Conservation (phyloP, 2,329 filamentous ascomycete species). For the Cadophora sp. region DNA sequence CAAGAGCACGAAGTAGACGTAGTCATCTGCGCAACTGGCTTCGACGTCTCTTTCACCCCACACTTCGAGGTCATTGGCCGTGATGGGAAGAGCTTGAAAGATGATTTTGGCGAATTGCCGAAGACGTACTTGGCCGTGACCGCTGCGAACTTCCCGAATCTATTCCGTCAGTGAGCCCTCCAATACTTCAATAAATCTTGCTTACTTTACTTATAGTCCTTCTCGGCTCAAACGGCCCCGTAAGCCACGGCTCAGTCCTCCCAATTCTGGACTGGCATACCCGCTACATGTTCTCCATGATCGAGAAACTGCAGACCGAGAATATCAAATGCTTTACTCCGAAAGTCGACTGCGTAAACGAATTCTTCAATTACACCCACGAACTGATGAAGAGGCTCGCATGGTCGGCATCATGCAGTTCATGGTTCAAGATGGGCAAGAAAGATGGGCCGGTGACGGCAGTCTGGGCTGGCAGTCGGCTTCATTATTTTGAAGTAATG, state of each 20-base stretch:
- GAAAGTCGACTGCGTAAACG: conserved; percentile 46
- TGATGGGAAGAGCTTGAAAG: conserved; percentile 28
- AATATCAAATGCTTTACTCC: conserved; percentile 50
- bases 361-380: conserved; percentile 41
- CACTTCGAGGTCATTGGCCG: conserved; percentile 38
- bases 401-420: conserved; percentile 36
- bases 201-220: conserved; percentile 28
- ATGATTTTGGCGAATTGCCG: conserved; percentile 34
- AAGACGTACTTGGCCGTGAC: conserved; percentile 37
- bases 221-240: conserved; percentile 42
- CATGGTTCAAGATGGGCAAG: conserved; percentile 40
- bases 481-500: conserved; percentile 55
- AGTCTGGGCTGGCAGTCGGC: conserved; percentile 56
- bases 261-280: conserved; percentile 44
- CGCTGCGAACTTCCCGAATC: conserved; percentile 37
- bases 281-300: conserved; percentile 46
- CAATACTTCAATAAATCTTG: conserved; percentile 26
- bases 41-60: conserved; percentile 41
- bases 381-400: conserved; percentile 45
- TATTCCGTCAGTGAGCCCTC: conserved; percentile 43
- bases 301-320: conserved; percentile 45
- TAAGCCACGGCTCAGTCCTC: conserved; percentile 40
- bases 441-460: conserved; percentile 38
- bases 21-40: conserved; percentile 46
- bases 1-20: conserved; percentile 44